phyloP scores from a whole-genome alignment of 2,329 filamentous ascomycete species.

The Aspergillus neoniger region DNA sequence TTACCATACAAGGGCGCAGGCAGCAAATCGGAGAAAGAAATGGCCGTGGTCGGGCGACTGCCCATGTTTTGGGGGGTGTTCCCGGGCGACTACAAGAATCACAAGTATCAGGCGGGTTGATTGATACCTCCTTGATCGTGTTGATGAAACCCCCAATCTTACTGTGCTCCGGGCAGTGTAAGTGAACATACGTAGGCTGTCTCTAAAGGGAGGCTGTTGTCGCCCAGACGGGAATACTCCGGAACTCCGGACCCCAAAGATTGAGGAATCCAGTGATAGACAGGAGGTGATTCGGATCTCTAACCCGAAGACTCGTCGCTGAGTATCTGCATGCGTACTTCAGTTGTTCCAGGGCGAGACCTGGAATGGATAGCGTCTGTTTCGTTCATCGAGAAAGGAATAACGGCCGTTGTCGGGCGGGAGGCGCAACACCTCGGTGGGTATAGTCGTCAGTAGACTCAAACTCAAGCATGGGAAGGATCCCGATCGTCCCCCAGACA shows the following conservation, averaged over 20 bases:
- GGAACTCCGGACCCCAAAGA: slow-evolving; percentile 6
- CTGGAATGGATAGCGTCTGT: slow-evolving; percentile 7
- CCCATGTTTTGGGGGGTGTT: background rate
- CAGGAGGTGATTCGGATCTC: slow-evolving; percentile 3
- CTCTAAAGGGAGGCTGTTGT: background rate
- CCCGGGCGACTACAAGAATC: background rate
- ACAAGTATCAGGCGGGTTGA: background rate
- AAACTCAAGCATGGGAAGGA: background rate
- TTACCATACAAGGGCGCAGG: background rate
- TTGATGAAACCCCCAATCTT: background rate
- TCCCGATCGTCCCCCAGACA: slow-evolving; percentile 7
- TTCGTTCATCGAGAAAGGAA: slow-evolving; percentile 10
- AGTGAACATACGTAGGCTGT: too few species aligned
- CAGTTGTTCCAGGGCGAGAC: background rate
- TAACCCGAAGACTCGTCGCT: background rate
- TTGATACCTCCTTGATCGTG: background rate
- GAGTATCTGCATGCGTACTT: background rate
- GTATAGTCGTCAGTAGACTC: background rate
- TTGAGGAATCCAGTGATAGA: background rate
- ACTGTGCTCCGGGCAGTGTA: background rate
- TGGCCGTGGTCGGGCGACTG: background rate
- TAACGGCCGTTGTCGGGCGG: background rate
- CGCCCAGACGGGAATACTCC: slow-evolving; percentile 6
- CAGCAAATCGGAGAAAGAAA: slow-evolving; percentile 18
- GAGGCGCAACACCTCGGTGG: background rate